These are phyloP conservation scores for Cocos nucifera DNA, from an alignment of 176 grass and related monocot species.

Conservation along the genomic window DNA sequence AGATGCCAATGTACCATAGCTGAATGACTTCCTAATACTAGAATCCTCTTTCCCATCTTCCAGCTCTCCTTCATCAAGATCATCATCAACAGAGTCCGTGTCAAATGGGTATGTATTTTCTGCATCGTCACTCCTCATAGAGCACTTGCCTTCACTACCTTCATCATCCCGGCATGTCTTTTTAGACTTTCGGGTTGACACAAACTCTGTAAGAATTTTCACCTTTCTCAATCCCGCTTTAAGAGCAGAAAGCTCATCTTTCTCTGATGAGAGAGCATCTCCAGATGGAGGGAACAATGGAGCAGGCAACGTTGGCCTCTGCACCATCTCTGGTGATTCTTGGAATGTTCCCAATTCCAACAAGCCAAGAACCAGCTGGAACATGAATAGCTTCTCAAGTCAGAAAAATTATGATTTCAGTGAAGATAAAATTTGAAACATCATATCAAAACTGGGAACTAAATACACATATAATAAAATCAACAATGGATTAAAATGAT, in stretches of 20 bases:
- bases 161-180: constrained; percentile 58
- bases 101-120: constrained; percentile 47
- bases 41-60: constrained; percentile 22
- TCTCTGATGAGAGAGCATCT: constrained; percentile 45
- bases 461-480: too few species aligned
- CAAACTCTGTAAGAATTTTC: constrained; percentile 63
- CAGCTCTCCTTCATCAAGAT: constrained; percentile 7
- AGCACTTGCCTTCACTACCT: constrained; percentile 59
- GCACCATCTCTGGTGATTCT: constrained; percentile 37
- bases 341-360: constrained; percentile 34
- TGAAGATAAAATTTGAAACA: too few species aligned
- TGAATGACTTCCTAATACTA: constrained; percentile 75
- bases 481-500: too few species aligned
- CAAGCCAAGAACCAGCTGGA: constrained; percentile 48
- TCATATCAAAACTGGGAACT: too few species aligned
- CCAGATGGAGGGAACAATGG: constrained; percentile 59
- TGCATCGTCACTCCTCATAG: constrained; percentile 49
- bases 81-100: constrained; percentile 77
- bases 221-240: constrained; percentile 80
- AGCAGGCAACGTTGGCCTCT: constrained; percentile 21
- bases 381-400: constrained; percentile 21
- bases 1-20: constrained; percentile 73
- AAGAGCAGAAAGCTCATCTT: constrained; percentile 74
- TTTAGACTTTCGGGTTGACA: constrained; percentile 54
- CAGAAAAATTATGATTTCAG: neutral